These are phyloP conservation scores for Xylariaceae sp. DNA, from an alignment of 2,329 filamentous ascomycete species.

Conservation along the genomic window DNA sequence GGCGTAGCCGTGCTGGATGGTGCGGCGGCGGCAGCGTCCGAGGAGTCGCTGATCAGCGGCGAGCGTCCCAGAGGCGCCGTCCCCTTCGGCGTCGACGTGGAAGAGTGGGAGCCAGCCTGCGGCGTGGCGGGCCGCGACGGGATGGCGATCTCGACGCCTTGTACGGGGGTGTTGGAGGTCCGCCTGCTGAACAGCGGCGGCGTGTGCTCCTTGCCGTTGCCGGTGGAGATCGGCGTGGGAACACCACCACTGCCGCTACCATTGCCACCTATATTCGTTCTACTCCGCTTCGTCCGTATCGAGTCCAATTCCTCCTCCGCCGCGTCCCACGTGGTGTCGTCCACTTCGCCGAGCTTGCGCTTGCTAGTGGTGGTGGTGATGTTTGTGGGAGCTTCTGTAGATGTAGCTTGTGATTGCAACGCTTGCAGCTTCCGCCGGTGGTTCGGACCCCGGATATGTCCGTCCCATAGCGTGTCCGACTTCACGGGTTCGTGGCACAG, in stretches of 20 bases:
- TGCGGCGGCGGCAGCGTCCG: constrained; percentile 15
- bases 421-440: constrained; percentile 47
- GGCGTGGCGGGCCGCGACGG: constrained; percentile 67
- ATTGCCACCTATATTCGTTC: constrained; percentile 37
- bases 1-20: constrained; percentile 6
- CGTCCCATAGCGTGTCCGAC: constrained; percentile 68
- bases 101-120: constrained; percentile 45
- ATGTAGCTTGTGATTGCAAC: constrained; percentile 16
- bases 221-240: neutral
- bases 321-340: constrained; percentile 31
- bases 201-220: constrained; percentile 27
- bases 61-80: constrained; percentile 42
- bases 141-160: constrained; percentile 64
- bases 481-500: constrained; percentile 68
- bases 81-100: constrained; percentile 46
- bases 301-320: constrained; percentile 30
- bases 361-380: constrained; percentile 27
- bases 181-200: constrained; percentile 50
- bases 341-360: constrained; percentile 21
- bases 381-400: constrained; percentile 23
- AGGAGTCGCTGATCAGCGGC: constrained; percentile 36
- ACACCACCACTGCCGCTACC: constrained; percentile 21
- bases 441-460: constrained; percentile 55
- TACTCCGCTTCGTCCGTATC: constrained; percentile 50
- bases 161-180: constrained; percentile 54